Base-by-base conservation (phyloP, 140 eudicot species). In the Oenanthe javanica region DNA sequence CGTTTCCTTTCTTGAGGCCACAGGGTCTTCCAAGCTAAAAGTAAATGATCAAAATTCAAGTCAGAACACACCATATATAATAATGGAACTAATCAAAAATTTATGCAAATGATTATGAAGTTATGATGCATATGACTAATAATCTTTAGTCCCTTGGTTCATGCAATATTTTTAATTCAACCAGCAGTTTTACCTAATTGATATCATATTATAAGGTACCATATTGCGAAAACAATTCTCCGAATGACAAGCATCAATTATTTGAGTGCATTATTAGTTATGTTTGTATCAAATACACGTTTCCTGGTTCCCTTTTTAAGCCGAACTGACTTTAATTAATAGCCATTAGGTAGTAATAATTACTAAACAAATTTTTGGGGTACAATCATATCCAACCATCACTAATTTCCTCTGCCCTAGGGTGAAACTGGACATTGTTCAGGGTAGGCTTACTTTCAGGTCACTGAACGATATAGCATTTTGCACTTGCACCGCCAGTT, bases 1-100 rank as follows among this genome's bases (percentile, higher is more conserved):
- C 97, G 87, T 86, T 95, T 95, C 91, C 99, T 85, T 84, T 95
- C 99, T 79, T 81, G 89, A 55, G 99, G 97, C 99, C 99, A 95
- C 81, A 95, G 93, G 52, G 97, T 90, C 78, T 90, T 91, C 99
- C 99, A 95, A 50, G 99, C 99, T 95, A 84, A 79, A 82, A 57
- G 51, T 42, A 43, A 21, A 21, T 47, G 31, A 11, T 48, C 19
- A 31, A 76, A 18, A 9, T 67, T 81, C n/a, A 64, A 46, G 55
- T 73, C 72, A 67, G 79, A 72, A 80, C 57, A 72, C 77, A 55
- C 52, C 66, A 48, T 38, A 69, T 73, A 74, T 48, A 38, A 47
- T n/a, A 23, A 75, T 48, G 78, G n/a, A 48, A n/a, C 16, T 73
- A 19, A 0, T 18, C 38, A 73, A 4, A 45, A 31, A 42, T 9